Conservation (phyloP, 1,284 basidiomycete genomes). For the Boletellus deceptivus region DNA sequence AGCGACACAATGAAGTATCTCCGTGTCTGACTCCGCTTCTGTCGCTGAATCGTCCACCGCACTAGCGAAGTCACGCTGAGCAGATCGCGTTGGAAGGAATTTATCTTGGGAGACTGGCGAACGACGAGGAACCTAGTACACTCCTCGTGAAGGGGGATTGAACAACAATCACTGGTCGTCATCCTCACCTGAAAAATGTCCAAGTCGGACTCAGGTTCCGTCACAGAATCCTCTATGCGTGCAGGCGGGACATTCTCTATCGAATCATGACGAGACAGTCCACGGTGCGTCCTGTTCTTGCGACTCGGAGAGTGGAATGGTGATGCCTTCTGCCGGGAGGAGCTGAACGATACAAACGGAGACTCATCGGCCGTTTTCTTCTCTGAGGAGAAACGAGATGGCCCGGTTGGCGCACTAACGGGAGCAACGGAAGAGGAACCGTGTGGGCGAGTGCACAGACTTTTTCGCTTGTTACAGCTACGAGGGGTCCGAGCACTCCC, state of each 20-base stretch:
- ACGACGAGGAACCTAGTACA: neutral
- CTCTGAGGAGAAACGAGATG: neutral
- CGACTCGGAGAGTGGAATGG: slow-evolving; percentile 4
- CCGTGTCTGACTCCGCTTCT: slow-evolving; percentile 34
- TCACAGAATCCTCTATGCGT: slow-evolving; percentile 26
- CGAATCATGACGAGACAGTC: slow-evolving; percentile 2
- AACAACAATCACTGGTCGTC: neutral
- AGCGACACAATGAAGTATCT: slow-evolving; percentile 29
- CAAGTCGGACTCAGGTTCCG: slow-evolving; percentile 34
- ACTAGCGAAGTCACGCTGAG: neutral
- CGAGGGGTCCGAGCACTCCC: slow-evolving; percentile 1
- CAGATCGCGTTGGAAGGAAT: neutral
- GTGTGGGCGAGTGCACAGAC: neutral
- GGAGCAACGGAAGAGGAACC: slow-evolving; percentile 6
- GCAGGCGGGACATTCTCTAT: slow-evolving; percentile 6
- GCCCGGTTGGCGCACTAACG: neutral
- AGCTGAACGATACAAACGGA: neutral
- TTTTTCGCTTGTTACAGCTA: neutral
- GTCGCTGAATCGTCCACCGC: slow-evolving; percentile 32
- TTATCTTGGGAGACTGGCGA: neutral
- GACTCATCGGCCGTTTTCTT: slow-evolving; percentile 2
- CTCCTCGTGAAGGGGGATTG: neutral
- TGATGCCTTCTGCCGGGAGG: neutral
- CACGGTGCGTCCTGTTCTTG: neutral
- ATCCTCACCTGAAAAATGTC: slow-evolving; percentile 11